Base-by-base conservation (phyloP, 805 yeast genomes). In the Blastobotrys terrestris region DNA sequence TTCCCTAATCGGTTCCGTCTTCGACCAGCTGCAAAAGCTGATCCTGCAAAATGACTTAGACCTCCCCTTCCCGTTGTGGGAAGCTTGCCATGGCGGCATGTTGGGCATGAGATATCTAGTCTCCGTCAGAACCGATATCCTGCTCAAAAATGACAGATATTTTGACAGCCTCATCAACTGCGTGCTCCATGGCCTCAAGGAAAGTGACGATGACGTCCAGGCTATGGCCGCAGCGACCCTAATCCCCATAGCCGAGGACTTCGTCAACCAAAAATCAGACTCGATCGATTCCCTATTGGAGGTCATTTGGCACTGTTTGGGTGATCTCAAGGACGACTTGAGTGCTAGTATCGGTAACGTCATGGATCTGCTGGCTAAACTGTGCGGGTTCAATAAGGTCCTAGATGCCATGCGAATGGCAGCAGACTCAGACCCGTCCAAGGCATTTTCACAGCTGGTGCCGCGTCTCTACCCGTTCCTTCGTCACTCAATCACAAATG, bases 31-130 rank as follows among this genome's bases (percentile, higher is more conserved):
- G 54, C 78, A 82, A 49, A 76, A 79, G 44, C 71, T 94, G 49
- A 89, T 91, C 0, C 68, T 85, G 47, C 97, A 92, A 53, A 60
- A 57, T 6, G 63, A 66, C 41, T 53, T 79, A 19, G 80, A 73
- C 1, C 67, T 73, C 11, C 72, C 76, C 44, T 63, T 71, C 15
- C 80, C 85, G 2, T 78, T 90, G 52, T 94, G 99, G 99, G 97
- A 95, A 66, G 98, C 97, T 2, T 87, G 94, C 54, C 99, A 94
- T 73, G 99, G 98, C 60, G 99, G 98, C 48, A 83, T 94, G 84
- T 77, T 94, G 11, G 99, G 98, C 0, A 73, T 94, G 50, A 76
- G 96, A 50, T 94, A 94, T 68, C 84, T 94, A 60, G 99, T 92
- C 8, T 85, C 96, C 55, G 89, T 92, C 2, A 77, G 96, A 60